A percentile compares a stretch with the other conserved stretches of the same genome.
These are phyloP conservation scores for Deuterostichococcus epilithicus DNA, from an alignment of 139 green algal species.

Conservation along the genomic window DNA sequence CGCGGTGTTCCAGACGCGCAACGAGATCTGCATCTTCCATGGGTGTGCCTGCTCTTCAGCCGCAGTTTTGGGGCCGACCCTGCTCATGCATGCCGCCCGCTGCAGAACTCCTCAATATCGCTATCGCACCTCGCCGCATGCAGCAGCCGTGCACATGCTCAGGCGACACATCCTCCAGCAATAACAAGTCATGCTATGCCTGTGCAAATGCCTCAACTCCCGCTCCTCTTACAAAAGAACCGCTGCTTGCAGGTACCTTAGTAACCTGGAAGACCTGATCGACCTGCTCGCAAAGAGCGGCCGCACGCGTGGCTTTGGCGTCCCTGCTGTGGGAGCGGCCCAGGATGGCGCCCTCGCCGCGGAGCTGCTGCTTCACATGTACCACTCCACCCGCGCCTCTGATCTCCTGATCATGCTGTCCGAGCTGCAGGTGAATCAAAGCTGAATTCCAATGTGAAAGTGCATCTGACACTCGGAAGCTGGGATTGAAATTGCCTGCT, in stretches of 20 bases:
- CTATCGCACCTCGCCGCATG: too few species aligned
- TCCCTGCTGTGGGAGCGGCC: slow-evolving; percentile 30
- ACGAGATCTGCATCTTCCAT: slow-evolving; percentile 46
- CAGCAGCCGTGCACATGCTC: too few species aligned
- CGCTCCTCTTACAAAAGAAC: too few species aligned
- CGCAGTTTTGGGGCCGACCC: too few species aligned
- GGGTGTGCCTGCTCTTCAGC: too few species aligned
- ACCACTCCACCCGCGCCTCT: slow-evolving; percentile 16
- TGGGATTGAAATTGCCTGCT: too few species aligned
- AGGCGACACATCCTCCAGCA: too few species aligned
- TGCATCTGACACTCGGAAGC: neutral
- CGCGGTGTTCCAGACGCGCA: slow-evolving; percentile 48
- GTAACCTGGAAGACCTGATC: slow-evolving; percentile 54
- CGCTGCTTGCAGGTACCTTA: slow-evolving; percentile 44
- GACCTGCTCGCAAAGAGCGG: slow-evolving; percentile 10
- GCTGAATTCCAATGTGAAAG: neutral
- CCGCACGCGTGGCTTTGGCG: neutral
- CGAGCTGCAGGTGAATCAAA: slow-evolving; percentile 57
- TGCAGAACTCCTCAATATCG: too few species aligned
- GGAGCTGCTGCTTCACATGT: slow-evolving; percentile 39
- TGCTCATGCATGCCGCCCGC: too few species aligned
- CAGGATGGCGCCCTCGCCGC: slow-evolving; percentile 33
- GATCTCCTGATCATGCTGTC: slow-evolving; percentile 64
- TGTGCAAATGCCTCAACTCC: too few species aligned
- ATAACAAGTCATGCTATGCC: too few species aligned